Percentiles rank a stretch among this genome's conserved stretches.
Evolutionary conservation across 441 rosid species (phyloP).

Genomic region (Jatropha multifida): DNA sequence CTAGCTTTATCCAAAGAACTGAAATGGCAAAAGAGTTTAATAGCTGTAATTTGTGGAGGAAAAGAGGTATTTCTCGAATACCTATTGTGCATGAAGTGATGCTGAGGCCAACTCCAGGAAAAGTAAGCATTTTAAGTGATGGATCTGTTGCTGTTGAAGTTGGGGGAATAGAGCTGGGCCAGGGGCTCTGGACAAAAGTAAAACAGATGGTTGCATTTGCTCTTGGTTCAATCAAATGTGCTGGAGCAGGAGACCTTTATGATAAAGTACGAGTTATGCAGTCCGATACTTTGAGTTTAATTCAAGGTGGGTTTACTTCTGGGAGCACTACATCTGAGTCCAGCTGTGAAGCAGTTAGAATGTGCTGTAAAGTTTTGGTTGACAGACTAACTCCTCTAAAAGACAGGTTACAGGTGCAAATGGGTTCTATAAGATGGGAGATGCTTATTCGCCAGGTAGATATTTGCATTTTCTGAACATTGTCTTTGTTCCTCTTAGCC

Average conservation of each 20-base stretch:
- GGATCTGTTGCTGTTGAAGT: slow-evolving; percentile 88
- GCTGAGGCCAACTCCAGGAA: slow-evolving; percentile 63
- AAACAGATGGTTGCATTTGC: slow-evolving; percentile 88
- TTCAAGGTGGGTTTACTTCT: slow-evolving; percentile 74
- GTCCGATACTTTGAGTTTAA: slow-evolving; percentile 69
- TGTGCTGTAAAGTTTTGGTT: slow-evolving; percentile 67
- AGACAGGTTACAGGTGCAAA: slow-evolving; percentile 46
- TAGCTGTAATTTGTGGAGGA: slow-evolving; percentile 50
- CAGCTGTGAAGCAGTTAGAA: slow-evolving; percentile 72
- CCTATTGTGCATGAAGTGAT: slow-evolving; percentile 52
- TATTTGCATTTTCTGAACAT: slow-evolving; percentile 6
- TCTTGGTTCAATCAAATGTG: slow-evolving; percentile 54
- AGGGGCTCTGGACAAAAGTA: slow-evolving; percentile 95
- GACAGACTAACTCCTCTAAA: slow-evolving; percentile 63
- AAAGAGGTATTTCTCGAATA: slow-evolving; percentile 81
- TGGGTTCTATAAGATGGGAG: slow-evolving; percentile 68
- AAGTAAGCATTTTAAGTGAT: slow-evolving; percentile 75
- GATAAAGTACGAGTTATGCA: slow-evolving; percentile 71
- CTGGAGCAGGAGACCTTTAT: slow-evolving; percentile 46
- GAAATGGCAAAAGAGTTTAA: slow-evolving; percentile 59
- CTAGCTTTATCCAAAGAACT: slow-evolving; percentile 45
- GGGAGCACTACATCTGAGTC: slow-evolving; percentile 92
- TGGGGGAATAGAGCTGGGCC: slow-evolving; percentile 90
- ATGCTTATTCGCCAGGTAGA: slow-evolving; percentile 67
- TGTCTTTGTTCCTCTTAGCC: neutral